Conservation (phyloP, 768 basidiomycete species). For the Candolleomyces efflorescens region DNA sequence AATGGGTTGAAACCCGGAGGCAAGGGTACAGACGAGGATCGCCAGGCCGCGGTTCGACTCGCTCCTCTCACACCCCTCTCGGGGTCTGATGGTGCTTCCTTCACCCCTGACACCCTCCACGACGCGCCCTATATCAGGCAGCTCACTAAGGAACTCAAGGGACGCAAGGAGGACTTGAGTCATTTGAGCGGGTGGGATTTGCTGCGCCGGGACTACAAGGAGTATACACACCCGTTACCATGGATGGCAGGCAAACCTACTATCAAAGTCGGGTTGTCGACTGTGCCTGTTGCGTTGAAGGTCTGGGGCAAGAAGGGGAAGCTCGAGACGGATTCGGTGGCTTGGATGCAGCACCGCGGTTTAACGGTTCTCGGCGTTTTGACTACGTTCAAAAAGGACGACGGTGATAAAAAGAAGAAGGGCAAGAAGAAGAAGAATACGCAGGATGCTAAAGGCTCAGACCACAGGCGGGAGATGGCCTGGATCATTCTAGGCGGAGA, state of each 20-base stretch:
- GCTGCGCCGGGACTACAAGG: slow-evolving; percentile 93
- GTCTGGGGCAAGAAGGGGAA: slow-evolving; percentile 46
- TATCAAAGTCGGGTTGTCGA: slow-evolving; percentile 72
- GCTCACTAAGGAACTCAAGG: slow-evolving; percentile 43
- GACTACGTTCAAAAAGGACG: slow-evolving; percentile 67
- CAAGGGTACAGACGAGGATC: slow-evolving; percentile 69
- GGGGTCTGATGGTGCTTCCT: slow-evolving; percentile 18
- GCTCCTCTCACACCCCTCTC: slow-evolving; percentile 49
- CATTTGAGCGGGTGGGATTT: slow-evolving; percentile 71
- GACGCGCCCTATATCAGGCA: slow-evolving; percentile 40
- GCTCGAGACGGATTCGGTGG: slow-evolving; percentile 33
- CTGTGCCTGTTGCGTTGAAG: slow-evolving; percentile 70
- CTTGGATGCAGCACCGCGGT: slow-evolving; percentile 64
- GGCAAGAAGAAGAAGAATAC: slow-evolving; percentile 45
- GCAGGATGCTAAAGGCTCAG: slow-evolving; percentile 42
- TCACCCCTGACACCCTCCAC: slow-evolving; percentile 19
- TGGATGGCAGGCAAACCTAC: slow-evolving; percentile 31
- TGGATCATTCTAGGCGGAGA: slow-evolving; percentile 9
- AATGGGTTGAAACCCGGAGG: slow-evolving; percentile 71
- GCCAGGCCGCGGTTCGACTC: slow-evolving; percentile 60
- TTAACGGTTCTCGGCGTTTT: slow-evolving; percentile 76
- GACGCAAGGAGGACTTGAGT: slow-evolving; percentile 65
- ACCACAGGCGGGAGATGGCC: slow-evolving; percentile 6
- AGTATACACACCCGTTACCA: slow-evolving; percentile 56
- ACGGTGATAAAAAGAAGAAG: slow-evolving; percentile 29